A percentile compares a stretch with the other conserved stretches of the same genome.
phyloP scores from a whole-genome alignment of 495 filamentous ascomycete species.

The Xylaria curta region DNA sequence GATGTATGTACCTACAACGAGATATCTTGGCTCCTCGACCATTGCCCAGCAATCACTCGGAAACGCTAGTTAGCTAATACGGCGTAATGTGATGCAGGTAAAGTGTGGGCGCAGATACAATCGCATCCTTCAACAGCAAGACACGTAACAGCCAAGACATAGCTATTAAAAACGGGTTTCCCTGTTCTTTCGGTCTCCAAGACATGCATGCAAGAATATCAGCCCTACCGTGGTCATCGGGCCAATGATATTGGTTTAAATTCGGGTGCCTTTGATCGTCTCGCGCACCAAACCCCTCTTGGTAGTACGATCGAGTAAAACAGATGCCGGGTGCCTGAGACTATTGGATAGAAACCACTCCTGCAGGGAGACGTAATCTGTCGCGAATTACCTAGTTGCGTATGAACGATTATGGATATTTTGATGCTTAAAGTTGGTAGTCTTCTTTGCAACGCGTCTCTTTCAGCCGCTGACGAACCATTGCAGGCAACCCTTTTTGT shows the following conservation, averaged over 20 bases:
- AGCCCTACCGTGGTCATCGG: constrained; percentile 11
- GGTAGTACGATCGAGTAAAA: constrained; percentile 28
- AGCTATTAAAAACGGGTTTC: background rate
- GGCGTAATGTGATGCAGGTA: background rate
- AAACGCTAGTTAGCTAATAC: background rate
- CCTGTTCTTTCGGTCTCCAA: constrained; percentile 7
- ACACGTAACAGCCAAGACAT: constrained; percentile 19
- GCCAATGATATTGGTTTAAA: background rate
- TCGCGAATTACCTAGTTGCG: constrained; percentile 30
- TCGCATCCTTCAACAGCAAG: background rate
- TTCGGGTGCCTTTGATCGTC: constrained; percentile 12
- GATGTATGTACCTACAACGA: background rate
- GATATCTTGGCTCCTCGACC: background rate
- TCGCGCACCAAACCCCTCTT: constrained; percentile 16
- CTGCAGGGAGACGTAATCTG: constrained; percentile 33
- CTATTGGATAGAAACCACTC: constrained; percentile 19
- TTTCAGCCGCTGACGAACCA: background rate
- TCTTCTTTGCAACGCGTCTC: background rate
- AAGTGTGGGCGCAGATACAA: background rate
- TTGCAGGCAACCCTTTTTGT: constrained; percentile 6
- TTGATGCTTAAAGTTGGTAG: background rate
- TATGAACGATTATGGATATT: constrained; percentile 8
- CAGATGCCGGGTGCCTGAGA: constrained; percentile 41
- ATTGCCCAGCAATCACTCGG: constrained; percentile 1
- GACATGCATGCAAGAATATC: constrained; percentile 19